Conservation (phyloP, 2,329 filamentous ascomycete genomes). For the Amphichorda felina region DNA sequence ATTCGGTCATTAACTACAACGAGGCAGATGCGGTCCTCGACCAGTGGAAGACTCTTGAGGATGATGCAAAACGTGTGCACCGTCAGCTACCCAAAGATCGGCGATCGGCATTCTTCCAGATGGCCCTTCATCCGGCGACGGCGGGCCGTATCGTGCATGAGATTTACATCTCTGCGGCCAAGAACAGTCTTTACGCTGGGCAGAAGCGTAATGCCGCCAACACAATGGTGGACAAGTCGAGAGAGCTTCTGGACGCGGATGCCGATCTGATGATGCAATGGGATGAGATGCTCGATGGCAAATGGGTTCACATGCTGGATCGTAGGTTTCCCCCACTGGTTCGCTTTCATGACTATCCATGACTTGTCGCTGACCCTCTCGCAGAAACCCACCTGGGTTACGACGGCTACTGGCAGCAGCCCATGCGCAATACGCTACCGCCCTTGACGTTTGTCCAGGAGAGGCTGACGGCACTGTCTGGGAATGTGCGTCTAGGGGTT, state of each 20-base stretch:
- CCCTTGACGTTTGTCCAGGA: conserved; percentile 24
- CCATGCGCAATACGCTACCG: conserved; percentile 58
- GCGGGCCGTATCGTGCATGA: conserved; percentile 45
- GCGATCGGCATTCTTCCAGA: conserved; percentile 46
- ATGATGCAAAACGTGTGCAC: conserved; percentile 43
- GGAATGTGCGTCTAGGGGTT: conserved; percentile 50
- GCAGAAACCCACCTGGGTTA: conserved; percentile 41
- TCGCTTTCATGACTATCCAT: too few relatives aligned
- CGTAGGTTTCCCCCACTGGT: conserved; percentile 21
- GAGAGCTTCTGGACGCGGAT: conserved; percentile 44
- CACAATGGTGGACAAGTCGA: conserved; percentile 35
- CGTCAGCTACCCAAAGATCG: conserved; percentile 34
- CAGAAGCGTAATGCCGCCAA: conserved; percentile 47
- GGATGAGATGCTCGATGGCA: conserved; percentile 45
- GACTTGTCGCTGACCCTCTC: background rate
- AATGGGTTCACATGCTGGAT: conserved; percentile 52
- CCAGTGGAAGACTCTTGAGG: conserved; percentile 6
- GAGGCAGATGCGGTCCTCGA: conserved; percentile 45
- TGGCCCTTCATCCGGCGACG: conserved; percentile 41
- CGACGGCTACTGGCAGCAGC: conserved; percentile 51
- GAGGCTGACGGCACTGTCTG: conserved; percentile 19
- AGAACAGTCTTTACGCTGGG: conserved; percentile 38
- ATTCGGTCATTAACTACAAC: conserved; percentile 44
- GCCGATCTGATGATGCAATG: conserved; percentile 42
- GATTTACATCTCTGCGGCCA: conserved; percentile 35